Percentiles rank a stretch among this genome's conserved stretches.
Conservation (phyloP, 1,284 basidiomycete genomes). For the Ustilago sp. region DNA sequence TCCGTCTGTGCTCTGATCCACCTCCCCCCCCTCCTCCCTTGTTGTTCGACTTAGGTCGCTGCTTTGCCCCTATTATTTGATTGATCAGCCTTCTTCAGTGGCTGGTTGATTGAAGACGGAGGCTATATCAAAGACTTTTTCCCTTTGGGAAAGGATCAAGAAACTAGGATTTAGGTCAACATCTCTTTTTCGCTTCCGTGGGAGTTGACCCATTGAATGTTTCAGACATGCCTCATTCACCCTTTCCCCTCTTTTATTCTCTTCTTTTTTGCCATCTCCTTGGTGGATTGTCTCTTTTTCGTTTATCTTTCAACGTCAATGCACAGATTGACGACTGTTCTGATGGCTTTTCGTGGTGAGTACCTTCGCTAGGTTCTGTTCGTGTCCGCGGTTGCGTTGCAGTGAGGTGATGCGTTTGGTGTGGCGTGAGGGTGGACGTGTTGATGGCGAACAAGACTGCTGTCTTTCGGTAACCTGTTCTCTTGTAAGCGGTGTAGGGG, state of each 20-base stretch:
- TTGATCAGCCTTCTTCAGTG: constrained; percentile 54
- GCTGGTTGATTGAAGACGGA: constrained; percentile 64
- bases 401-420: neutral
- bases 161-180: constrained; percentile 52
- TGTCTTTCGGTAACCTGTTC: neutral
- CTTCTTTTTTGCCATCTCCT: neutral
- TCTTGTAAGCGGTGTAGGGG: neutral
- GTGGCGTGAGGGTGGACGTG: neutral
- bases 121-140: constrained; percentile 45
- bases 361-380: neutral
- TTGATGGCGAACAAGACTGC: constrained; percentile 13
- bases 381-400: neutral
- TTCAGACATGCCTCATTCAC: constrained; percentile 27
- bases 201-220: constrained; percentile 43
- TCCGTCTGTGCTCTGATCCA: constrained; percentile 1
- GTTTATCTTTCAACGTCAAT: neutral
- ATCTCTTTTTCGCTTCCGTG: constrained; percentile 24
- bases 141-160: constrained; percentile 4
- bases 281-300: neutral
- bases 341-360: neutral
- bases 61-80: constrained; percentile 63
- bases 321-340: neutral
- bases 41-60: neutral
- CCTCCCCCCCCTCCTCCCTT: neutral
- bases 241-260: neutral